A percentile compares a stretch with the other conserved stretches of the same genome.
phyloP scores from a whole-genome alignment of 2,329 filamentous ascomycete genomes.

The Exophiala lecanii-corni region DNA sequence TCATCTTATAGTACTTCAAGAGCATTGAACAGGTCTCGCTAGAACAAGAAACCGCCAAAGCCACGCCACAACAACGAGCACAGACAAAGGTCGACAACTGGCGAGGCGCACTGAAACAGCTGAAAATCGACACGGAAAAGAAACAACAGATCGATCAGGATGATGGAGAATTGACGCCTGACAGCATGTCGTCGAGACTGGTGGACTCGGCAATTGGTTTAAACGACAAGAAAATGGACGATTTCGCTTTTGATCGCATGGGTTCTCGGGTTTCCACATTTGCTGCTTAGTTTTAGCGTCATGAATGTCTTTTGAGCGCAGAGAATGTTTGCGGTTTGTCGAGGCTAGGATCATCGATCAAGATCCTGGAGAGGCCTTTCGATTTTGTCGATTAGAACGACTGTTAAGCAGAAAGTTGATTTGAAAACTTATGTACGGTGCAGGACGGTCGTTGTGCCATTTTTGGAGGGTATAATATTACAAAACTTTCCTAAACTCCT shows the following conservation, averaged over 20 bases:
- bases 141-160: conserved; percentile 34
- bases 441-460: too few relatives aligned
- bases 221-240: conserved; percentile 37
- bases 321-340: too few relatives aligned
- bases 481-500: too few relatives aligned
- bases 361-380: too few relatives aligned
- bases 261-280: conserved; percentile 33
- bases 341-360: too few relatives aligned
- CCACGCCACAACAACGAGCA: conserved; percentile 11
- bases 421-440: too few relatives aligned
- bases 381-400: too few relatives aligned
- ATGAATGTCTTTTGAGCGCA: too few relatives aligned
- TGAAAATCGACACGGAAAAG: conserved; percentile 42
- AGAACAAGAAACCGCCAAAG: conserved; percentile 31
- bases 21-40: conserved; percentile 60
- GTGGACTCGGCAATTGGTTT: conserved; percentile 42
- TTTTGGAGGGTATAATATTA: too few relatives aligned
- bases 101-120: conserved; percentile 32
- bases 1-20: conserved; percentile 60
- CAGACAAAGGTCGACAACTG: conserved; percentile 17
- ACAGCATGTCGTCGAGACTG: conserved; percentile 46
- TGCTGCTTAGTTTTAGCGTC: conserved; percentile 16
- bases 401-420: too few relatives aligned
- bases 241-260: conserved; percentile 42
- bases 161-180: conserved; percentile 42